A percentile compares a stretch with the other conserved stretches of the same genome.
phyloP scores from a whole-genome alignment of 208 protist genomes.

The Ichthyophonus hoferi region DNA sequence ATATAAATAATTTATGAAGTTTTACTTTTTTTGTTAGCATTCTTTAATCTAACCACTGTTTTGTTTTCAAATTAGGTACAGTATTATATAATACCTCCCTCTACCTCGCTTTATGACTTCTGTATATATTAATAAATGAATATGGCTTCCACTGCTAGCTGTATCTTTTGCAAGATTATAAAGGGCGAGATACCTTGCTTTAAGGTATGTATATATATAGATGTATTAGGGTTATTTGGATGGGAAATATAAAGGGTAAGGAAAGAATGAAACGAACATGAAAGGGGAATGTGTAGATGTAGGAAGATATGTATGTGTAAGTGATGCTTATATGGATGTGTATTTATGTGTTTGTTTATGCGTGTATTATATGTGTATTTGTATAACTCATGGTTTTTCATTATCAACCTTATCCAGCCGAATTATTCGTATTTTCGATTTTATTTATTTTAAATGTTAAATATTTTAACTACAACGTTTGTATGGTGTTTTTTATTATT shows the following conservation, averaged over 20 bases:
- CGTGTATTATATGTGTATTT: not conserved
- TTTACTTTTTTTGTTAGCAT: too few relatives aligned
- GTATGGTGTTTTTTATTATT: not conserved
- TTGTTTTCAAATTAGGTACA: too few relatives aligned
- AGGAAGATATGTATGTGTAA: not conserved
- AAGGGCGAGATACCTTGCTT: slow-evolving; percentile 28
- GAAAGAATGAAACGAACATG: too few relatives aligned
- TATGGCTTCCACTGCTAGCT: not conserved
- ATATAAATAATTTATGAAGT: too few relatives aligned
- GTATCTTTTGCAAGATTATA: slow-evolving; percentile 48
- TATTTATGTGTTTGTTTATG: not conserved
- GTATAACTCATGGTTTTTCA: not conserved
- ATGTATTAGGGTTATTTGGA: too few relatives aligned
- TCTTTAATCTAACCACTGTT: too few relatives aligned
- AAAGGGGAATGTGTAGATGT: too few relatives aligned
- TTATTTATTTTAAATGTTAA: not conserved
- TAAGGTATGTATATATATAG: not conserved
- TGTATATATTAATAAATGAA: too few relatives aligned
- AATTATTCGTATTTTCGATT: not conserved
- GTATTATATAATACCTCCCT: too few relatives aligned
- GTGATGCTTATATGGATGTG: not conserved
- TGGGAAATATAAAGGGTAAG: too few relatives aligned
- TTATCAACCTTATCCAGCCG: not conserved
- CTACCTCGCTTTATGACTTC: too few relatives aligned
- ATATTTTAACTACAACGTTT: not conserved